A percentile compares a stretch with the other conserved stretches of the same genome.
Conservation (phyloP, 768 basidiomycete species). For the Trametes elegans region DNA sequence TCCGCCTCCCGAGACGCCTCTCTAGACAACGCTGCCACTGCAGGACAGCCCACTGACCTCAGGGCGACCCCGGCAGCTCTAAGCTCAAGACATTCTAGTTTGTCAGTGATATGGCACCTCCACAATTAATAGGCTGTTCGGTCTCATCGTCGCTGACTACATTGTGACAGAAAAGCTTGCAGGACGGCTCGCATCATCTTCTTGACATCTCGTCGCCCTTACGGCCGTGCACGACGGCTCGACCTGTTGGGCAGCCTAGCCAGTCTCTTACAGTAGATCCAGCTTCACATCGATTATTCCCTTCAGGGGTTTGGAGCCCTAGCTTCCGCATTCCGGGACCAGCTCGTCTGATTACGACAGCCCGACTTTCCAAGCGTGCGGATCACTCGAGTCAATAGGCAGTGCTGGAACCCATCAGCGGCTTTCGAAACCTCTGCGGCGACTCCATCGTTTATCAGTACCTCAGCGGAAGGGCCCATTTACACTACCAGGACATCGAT, state of each 20-base stretch:
- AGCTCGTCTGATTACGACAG: not conserved
- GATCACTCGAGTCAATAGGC: constrained; percentile 3
- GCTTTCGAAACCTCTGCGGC: no score
- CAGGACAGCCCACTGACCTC: not conserved
- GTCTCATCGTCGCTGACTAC: constrained; percentile 5
- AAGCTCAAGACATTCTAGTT: not conserved
- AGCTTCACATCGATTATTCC: constrained; percentile 1
- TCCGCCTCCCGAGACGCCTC: not conserved
- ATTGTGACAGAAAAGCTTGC: not conserved
- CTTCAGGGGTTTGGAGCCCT: not conserved
- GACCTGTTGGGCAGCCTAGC: no score
- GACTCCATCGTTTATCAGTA: no score
- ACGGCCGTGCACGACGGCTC: no score
- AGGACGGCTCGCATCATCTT: constrained; percentile 11
- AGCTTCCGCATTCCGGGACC: no score
- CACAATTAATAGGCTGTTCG: constrained; percentile 1
- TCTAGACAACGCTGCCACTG: not conserved
- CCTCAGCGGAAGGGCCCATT: no score
- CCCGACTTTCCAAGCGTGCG: not conserved
- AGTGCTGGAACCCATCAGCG: constrained; percentile 1
- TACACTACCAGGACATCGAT: not conserved
- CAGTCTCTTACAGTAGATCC: no score
- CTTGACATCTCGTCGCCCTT: constrained; percentile 10
- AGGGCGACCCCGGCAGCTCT: not conserved
- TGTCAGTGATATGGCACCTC: constrained; percentile 7